Evolutionary conservation across 768 basidiomycete genomes (phyloP).

Genomic region (Tulasnella sp.): DNA sequence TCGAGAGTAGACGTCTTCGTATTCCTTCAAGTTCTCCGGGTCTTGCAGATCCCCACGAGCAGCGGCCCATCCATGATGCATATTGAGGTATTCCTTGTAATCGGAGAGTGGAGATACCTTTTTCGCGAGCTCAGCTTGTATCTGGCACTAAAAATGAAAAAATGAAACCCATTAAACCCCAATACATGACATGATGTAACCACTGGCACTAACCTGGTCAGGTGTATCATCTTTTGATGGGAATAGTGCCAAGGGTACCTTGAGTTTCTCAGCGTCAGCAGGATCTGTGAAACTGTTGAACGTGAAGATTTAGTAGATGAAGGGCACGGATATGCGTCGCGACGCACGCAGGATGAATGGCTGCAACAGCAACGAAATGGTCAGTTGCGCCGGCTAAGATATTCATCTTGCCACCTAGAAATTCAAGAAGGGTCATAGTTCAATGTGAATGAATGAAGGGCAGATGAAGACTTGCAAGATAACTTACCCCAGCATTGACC

Average conservation of each 20-base stretch:
- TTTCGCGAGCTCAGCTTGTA: no score
- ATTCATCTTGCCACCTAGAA: constrained; percentile 24
- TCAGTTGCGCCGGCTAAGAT: constrained; percentile 28
- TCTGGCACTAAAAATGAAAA: no score
- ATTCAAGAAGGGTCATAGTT: background rate
- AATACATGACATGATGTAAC: no score
- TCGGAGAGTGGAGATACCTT: no score
- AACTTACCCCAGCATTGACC: constrained; percentile 44
- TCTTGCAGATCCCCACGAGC: constrained; percentile 7
- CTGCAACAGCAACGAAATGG: constrained; percentile 33
- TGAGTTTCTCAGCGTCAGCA: constrained; percentile 38
- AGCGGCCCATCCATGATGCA: constrained; percentile 12
- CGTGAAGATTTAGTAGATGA: background rate
- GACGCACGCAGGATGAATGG: constrained; percentile 47
- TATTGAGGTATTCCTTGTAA: background rate
- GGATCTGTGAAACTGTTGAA: constrained; percentile 36
- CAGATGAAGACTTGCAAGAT: no score
- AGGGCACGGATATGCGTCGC: background rate
- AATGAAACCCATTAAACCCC: no score
- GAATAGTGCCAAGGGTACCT: constrained; percentile 43
- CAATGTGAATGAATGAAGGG: no score
- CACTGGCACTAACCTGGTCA: constrained; percentile 42
- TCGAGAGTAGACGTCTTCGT: constrained; percentile 8
- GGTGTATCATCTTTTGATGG: constrained; percentile 45
- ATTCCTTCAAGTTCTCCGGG: constrained; percentile 12